Base-by-base conservation (phyloP, 179 eudicot genomes). In the Vitellaria paradoxa region DNA sequence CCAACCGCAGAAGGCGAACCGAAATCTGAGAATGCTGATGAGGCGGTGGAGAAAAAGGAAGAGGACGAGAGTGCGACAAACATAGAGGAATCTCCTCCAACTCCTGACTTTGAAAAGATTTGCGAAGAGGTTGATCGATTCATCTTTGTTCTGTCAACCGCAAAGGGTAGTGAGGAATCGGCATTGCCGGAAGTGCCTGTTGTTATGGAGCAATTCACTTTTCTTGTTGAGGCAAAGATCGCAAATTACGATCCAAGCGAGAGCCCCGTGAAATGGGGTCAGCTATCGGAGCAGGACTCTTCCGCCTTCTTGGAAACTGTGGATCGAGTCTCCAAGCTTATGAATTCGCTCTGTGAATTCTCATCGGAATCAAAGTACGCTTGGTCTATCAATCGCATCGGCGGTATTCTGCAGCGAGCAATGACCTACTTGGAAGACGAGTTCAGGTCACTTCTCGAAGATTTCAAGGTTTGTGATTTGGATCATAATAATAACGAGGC, bases 361-460 rank as follows among this genome's bases (percentile, higher is more conserved):
- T 73, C 84, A 10, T 78, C 87, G 0, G 79, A 83, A 17, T 61
- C 82, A 9, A 74, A 70, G 7, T 82, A 78, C 52, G 85, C 83
- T 65, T 67, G 70, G 2, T 61, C 89, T 30, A 76, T 92, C 37
- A 92, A 89, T 79, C 86, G 83, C 49, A 67, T 84, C 0, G 84
- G 91, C 56, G 76, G 86, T 0, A 80, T 91, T 42, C 87, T 86
- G 57, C 94, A 92, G 26, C 93, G 89, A 0, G 89, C 87, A 14
- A 88, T 94, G 97, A 75, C 90, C 17, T 77, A 88, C 53, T 30
- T 92, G 23, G 97, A 94, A 85, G 98, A 89, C 2, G 98, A 92
- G 81, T 86, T 91, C 56, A 91, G 87, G n/a, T 68, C 80, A 4
- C 72, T 94, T 30, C 86, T 92, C 0, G 91, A 85, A 53, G 90